Evolutionary conservation across 1,284 basidiomycete genomes (phyloP), one percentile per base, ranked within the genome.

Genomic region (Cutaneotrichosporon dermatis): DNA sequence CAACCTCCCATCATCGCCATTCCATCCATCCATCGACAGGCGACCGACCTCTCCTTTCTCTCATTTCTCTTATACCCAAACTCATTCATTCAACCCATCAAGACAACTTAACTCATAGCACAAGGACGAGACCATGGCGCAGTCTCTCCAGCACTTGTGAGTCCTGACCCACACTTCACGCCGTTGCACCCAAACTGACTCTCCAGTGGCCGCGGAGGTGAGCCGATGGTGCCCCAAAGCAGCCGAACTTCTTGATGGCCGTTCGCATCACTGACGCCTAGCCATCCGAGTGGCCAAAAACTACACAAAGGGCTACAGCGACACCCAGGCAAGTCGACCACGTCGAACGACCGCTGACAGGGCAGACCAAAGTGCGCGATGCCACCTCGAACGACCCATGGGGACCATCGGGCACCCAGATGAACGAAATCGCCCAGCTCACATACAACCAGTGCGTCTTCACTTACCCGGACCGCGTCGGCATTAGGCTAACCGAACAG

Each of bases 301-400:
- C 77, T 94, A 94, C 76, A 95, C 92, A 49, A 95, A 94, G 73
- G 82, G 92, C 7, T 96, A 96, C 79, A 93, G 90, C 55, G 92
- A 96, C 69, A 79, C 77, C 13, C 79, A 79, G 69, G 75, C 76
- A n/a, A 45, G 73, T 58, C 6, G 4, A 11, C 33, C 2, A 36
- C 1, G 4, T 1, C n/a, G 10, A 33, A 16, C 16, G 36, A 9
- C 4, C 7, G 44, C 54, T 54, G 44, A 39, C 44, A 25, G 25
- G 12, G 0, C 89, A 97, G 79, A 87, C 92, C 54, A 98, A 98
- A 79, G 92, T 97, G 61, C 86, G 95, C 61, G 94, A 97, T 82
- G 92, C 95, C 34, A 99, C 96, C n/a, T 94, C 90, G n/a, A 99
- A 99, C 80, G 95, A 99, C 77, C 90, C 96, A 6, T 98, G 95